These are phyloP conservation scores for Triticum urartu DNA, from an alignment of 176 grass and related monocot genomes.

Conservation along the genomic window DNA sequence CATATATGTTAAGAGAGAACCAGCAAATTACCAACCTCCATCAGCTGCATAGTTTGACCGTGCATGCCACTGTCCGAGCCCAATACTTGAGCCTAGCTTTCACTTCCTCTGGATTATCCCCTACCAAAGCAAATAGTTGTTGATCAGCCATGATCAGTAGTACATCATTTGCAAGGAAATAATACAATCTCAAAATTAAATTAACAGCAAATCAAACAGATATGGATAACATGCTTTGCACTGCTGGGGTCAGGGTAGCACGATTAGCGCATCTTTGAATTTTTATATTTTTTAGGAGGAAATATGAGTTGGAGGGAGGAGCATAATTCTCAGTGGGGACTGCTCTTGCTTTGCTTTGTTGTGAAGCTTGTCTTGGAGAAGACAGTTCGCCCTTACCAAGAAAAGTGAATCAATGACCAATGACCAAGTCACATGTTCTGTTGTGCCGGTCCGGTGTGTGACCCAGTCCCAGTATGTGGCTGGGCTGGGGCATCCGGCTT, in stretches of 20 bases:
- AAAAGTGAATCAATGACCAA: slow-evolving; percentile 27
- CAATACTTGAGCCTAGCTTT: slow-evolving; percentile 85
- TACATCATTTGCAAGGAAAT: neutral
- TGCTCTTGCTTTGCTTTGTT: slow-evolving; percentile 46
- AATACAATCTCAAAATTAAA: slow-evolving; percentile 4
- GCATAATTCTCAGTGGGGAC: slow-evolving; percentile 41
- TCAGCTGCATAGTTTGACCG: slow-evolving; percentile 78
- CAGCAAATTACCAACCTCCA: neutral
- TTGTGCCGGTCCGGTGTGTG: too few relatives aligned
- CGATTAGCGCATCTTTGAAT: slow-evolving; percentile 13
- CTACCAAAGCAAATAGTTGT: slow-evolving; percentile 26
- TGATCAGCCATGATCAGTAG: slow-evolving; percentile 28
- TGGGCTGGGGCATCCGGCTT: too few relatives aligned
- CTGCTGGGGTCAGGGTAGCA: neutral
- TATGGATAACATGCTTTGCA: neutral
- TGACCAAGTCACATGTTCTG: neutral
- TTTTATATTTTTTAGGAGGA: neutral
- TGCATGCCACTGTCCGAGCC: slow-evolving; percentile 87
- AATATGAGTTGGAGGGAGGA: slow-evolving; percentile 16
- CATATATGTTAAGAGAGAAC: neutral
- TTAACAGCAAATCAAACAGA: neutral
- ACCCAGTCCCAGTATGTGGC: too few relatives aligned
- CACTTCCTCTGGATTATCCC: slow-evolving; percentile 74
- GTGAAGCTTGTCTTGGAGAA: slow-evolving; percentile 39
- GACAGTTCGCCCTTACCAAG: slow-evolving; percentile 22